Conservation (phyloP, 1,284 basidiomycete genomes). For the Fomes fomentarius region DNA sequence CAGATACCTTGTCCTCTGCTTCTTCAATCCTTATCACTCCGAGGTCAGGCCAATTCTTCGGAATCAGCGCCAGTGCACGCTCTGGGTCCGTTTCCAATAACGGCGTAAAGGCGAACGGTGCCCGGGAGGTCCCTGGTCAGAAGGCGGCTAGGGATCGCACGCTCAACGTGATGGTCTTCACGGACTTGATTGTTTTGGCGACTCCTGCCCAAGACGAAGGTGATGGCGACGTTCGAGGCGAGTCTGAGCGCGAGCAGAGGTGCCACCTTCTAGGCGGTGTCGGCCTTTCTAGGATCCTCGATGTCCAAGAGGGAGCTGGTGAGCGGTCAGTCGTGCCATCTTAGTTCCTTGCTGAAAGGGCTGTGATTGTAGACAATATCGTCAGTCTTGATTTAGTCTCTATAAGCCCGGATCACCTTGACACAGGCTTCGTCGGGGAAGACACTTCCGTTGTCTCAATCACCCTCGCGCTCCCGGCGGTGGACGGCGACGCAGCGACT, state of each 20-base stretch:
- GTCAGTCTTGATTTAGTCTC: constrained; percentile 60
- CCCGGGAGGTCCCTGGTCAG: too few relatives aligned
- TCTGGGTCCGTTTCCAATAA: background rate
- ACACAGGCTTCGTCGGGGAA: constrained; percentile 44
- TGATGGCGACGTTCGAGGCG: constrained; percentile 32
- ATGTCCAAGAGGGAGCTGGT: constrained; percentile 41
- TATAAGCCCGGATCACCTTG: constrained; percentile 44
- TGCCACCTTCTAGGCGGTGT: constrained; percentile 53
- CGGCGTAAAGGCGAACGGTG: background rate
- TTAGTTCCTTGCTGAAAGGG: background rate
- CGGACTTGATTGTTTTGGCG: constrained; percentile 52
- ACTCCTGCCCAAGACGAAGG: constrained; percentile 23
- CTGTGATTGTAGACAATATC: constrained; percentile 32
- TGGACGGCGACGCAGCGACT: constrained; percentile 16
- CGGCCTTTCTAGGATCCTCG: constrained; percentile 60
- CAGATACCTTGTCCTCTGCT: constrained; percentile 23
- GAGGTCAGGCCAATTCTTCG: constrained; percentile 14
- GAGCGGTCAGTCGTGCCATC: constrained; percentile 4
- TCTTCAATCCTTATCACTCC: constrained; percentile 25
- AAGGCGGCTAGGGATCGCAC: background rate
- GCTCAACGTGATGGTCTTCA: constrained; percentile 53
- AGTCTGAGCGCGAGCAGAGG: constrained; percentile 30
- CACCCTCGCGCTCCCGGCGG: constrained; percentile 29
- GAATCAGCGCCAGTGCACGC: background rate
- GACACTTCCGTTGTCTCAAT: constrained; percentile 42